Evolutionary conservation across 441 rosid species (phyloP).

Genomic region (Jatropha multifida): DNA sequence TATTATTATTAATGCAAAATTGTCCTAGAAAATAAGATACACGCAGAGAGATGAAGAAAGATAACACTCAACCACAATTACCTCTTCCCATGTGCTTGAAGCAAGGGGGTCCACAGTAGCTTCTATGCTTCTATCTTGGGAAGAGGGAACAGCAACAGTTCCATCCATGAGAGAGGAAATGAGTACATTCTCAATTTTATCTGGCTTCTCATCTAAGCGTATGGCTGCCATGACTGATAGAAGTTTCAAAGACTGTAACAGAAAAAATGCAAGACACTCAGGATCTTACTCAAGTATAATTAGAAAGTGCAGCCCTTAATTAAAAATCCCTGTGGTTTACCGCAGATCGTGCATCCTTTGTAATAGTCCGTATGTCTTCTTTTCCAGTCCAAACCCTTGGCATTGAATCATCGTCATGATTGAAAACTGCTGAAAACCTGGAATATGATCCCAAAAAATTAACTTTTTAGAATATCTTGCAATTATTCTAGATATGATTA

Average conservation of each 20-base stretch:
- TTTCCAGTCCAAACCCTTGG: conserved; percentile 89
- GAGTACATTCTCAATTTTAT: conserved; percentile 56
- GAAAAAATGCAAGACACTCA: conserved; percentile 22
- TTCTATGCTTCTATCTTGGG: conserved; percentile 44
- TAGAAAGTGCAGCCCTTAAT: conserved; percentile 1
- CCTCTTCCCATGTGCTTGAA: conserved; percentile 83
- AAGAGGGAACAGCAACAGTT: conserved; percentile 40
- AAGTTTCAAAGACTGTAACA: conserved; percentile 58
- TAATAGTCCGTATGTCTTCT: conserved; percentile 72
- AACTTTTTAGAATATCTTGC: background rate
- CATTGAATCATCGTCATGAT: conserved; percentile 64
- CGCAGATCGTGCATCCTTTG: conserved; percentile 65
- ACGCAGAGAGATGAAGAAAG: no score
- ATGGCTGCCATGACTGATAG: conserved; percentile 71
- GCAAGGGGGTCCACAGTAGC: conserved; percentile 59
- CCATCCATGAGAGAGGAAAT: conserved; percentile 60
- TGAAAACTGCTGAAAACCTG: conserved; percentile 80
- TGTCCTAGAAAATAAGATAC: background rate
- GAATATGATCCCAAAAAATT: conserved; percentile 22
- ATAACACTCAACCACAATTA: conserved; percentile 23
- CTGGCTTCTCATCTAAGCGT: conserved; percentile 70
- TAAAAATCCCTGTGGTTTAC: conserved; percentile 38
- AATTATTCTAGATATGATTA: background rate
- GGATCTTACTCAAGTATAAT: conserved; percentile 10
- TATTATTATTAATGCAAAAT: background rate